These are phyloP conservation scores for Nicotiana knightiana DNA, from an alignment of 257 asterid genomes.

Conservation along the genomic window DNA sequence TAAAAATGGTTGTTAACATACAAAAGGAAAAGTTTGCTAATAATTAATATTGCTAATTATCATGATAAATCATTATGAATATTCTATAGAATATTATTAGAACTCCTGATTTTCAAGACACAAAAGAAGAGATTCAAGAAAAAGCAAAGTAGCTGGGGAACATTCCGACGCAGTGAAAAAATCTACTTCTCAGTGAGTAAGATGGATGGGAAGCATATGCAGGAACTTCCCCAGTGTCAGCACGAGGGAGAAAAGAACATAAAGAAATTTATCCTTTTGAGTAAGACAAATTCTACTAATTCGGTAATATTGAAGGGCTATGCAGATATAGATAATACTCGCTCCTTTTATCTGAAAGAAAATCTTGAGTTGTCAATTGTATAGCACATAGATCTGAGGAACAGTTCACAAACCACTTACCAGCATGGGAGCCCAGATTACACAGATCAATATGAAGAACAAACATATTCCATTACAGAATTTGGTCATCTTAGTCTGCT, in stretches of 20 bases:
- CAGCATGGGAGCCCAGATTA: slow-evolving; percentile 99
- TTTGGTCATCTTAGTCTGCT: slow-evolving; percentile 88
- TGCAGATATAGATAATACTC: neutral
- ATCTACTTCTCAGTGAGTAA: neutral
- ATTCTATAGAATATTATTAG: neutral
- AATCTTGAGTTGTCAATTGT: neutral
- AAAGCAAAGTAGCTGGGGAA: neutral
- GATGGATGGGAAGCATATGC: neutral
- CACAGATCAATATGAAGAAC: slow-evolving; percentile 76
- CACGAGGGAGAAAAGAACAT: neutral
- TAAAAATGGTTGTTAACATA: neutral
- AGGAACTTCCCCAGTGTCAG: neutral
- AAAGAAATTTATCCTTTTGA: neutral
- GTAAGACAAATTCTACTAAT: slow-evolving; percentile 1
- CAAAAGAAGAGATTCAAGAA: slow-evolving; percentile 5
- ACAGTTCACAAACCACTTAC: slow-evolving; percentile 38
- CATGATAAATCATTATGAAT: neutral
- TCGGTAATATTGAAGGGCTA: neutral
- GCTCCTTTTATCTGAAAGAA: neutral
- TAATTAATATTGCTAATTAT: neutral
- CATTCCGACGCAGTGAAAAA: neutral
- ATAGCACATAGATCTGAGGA: neutral
- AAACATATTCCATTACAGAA: slow-evolving; percentile 93
- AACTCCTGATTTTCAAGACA: neutral
- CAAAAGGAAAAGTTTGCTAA: neutral